Evolutionary conservation across 768 basidiomycete genomes (phyloP), one percentile per base, ranked within the genome.

Genomic region (Auricularia sp.): DNA sequence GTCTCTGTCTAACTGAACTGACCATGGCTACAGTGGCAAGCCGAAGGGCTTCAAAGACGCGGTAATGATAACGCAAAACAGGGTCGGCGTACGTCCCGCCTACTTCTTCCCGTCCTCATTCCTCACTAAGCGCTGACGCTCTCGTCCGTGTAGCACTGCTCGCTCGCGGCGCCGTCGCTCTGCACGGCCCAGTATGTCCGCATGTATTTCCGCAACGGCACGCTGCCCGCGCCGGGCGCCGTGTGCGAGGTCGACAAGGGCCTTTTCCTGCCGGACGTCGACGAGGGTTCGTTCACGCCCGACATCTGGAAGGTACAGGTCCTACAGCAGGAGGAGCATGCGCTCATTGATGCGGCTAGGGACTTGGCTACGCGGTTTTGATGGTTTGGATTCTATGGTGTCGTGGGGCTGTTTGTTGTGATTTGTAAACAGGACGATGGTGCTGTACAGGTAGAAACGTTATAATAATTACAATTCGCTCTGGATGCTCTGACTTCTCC

Each of bases 201-300:
- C 3, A 62, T 54, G 12, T 72, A 72, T 62, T 72, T 72, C 68
- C 63, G 66, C n/a, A 66, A 72, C 0, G 72, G 72, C 23, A 66
- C 61, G 11, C 61, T 72, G 2, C 72, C 72, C 3, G 39, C 64
- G 42, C 43, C 62, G 3, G 72, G 68, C 10, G 70, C 72, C 14
- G 67, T 71, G 6, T 72, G 72, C 63, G 64, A 68, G 18, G 64
- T 68, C 43, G 64, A 69, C 36, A 62, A 64, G 54, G 56, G 34
- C 56, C n/a, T 69, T 8, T 69, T 69, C 65, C 62, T 16, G 23
- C 56, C 56, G 3, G 56, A 59, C 47, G 18, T 18, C 21, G 18
- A 8, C 21, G 47, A 5, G 11, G 47, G 5, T 16, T 8, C 47
- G 16, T 16, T 39, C 36, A 23, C 23, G 23, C 23, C 16, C 10